A percentile compares a stretch with the other conserved stretches of the same genome.
These are phyloP conservation scores for Pseudogymnoascus sp. DNA, from an alignment of 2,329 filamentous ascomycete species.

Conservation along the genomic window DNA sequence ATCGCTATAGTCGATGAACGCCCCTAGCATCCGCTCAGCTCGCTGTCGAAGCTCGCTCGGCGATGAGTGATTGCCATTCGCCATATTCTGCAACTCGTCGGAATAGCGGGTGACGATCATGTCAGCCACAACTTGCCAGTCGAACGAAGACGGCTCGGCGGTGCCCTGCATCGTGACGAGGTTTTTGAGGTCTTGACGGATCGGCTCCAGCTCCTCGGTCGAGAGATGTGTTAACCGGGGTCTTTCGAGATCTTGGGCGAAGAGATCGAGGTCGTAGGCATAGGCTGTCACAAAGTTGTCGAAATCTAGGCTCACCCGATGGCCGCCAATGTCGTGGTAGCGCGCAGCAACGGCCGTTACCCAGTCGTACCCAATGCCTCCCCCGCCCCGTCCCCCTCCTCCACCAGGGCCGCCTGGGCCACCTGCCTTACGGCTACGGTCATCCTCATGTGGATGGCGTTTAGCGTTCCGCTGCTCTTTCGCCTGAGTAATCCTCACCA, in stretches of 20 bases:
- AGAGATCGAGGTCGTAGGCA: slow-evolving; percentile 35
- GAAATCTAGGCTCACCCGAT: slow-evolving; percentile 40
- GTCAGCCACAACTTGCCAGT: slow-evolving; percentile 65
- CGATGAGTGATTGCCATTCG: slow-evolving; percentile 21
- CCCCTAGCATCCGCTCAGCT: slow-evolving; percentile 26
- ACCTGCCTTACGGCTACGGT: no score
- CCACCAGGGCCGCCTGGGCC: no score
- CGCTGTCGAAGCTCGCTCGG: slow-evolving; percentile 23
- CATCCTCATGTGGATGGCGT: no score
- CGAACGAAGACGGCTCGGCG: slow-evolving; percentile 23
- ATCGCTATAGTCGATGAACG: slow-evolving; percentile 31
- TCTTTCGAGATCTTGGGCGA: slow-evolving; percentile 23
- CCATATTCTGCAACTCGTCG: slow-evolving; percentile 38
- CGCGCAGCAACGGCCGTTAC: slow-evolving; percentile 17
- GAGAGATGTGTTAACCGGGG: slow-evolving; percentile 19
- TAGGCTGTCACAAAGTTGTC: slow-evolving; percentile 42
- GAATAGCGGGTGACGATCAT: slow-evolving; percentile 58
- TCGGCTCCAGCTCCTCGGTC: slow-evolving; percentile 27
- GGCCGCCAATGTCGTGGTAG: slow-evolving; percentile 25
- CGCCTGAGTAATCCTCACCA: no score
- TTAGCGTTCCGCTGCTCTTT: no score
- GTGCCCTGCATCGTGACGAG: slow-evolving; percentile 34
- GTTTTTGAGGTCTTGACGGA: slow-evolving; percentile 37
- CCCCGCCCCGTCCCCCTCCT: not conserved
- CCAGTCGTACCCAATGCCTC: not conserved